These are phyloP conservation scores for Leishmania major DNA, from an alignment of 208 protist genomes.

Conservation along the genomic window DNA sequence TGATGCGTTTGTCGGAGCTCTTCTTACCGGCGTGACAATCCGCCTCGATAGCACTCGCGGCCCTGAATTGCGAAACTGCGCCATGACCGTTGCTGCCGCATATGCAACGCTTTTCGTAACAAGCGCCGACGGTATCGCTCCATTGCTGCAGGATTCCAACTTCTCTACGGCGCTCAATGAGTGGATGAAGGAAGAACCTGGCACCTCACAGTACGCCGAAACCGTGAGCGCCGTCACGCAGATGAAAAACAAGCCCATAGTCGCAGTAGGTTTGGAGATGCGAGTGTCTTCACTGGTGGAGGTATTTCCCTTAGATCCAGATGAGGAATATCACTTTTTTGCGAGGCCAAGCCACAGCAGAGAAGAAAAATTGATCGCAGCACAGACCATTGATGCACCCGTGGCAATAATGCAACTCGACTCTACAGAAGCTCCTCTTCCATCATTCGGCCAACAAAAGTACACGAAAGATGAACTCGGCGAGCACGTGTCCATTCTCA, in stretches of 20 bases:
- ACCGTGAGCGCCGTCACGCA: neutral
- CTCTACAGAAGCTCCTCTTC: conserved; percentile 9
- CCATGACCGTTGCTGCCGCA: conserved; percentile 41
- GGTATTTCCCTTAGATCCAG: conserved; percentile 25
- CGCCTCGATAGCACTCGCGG: conserved; percentile 47
- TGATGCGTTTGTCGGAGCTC: conserved; percentile 29
- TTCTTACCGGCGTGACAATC: conserved; percentile 51
- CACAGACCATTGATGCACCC: neutral
- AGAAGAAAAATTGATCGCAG: neutral
- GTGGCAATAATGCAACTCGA: neutral
- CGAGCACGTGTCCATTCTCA: conserved; percentile 42
- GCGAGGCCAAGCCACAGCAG: neutral
- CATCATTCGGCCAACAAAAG: conserved; percentile 42
- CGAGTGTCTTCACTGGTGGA: conserved; percentile 9
- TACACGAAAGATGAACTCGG: conserved; percentile 46
- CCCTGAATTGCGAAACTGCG: conserved; percentile 19
- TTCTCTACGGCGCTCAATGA: conserved; percentile 26
- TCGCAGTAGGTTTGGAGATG: neutral
- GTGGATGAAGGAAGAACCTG: conserved; percentile 37
- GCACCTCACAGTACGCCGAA: neutral
- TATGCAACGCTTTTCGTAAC: conserved; percentile 43
- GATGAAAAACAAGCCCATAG: neutral
- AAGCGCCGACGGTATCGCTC: conserved; percentile 23
- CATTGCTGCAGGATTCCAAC: conserved; percentile 31
- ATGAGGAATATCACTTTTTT: conserved; percentile 34